Percentiles rank a stretch among this genome's conserved stretches.
Evolutionary conservation across 2,329 filamentous ascomycete species (phyloP).

Genomic region (Metarhizium brunneum): DNA sequence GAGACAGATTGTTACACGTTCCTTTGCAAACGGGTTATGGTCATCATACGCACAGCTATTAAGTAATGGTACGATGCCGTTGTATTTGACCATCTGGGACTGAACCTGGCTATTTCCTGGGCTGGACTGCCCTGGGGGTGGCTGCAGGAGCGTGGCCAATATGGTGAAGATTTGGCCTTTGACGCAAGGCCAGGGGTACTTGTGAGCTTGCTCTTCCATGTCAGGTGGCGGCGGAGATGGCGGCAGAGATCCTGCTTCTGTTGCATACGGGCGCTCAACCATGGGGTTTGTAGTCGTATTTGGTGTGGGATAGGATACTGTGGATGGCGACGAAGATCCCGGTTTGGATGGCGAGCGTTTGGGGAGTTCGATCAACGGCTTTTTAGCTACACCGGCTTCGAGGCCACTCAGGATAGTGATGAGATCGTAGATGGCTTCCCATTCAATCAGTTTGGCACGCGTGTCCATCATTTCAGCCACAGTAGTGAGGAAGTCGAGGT

Average conservation of each 20-base stretch:
- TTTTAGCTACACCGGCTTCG: constrained; percentile 80
- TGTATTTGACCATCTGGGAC: constrained; percentile 74
- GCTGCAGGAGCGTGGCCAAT: constrained; percentile 80
- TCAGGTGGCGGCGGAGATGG: constrained; percentile 30
- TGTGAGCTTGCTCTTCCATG: constrained; percentile 54
- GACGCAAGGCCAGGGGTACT: constrained; percentile 62
- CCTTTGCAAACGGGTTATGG: constrained; percentile 88
- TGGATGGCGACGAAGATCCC: constrained; percentile 22
- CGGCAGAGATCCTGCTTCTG: constrained; percentile 17
- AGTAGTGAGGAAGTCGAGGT: constrained; percentile 86
- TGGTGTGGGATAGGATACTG: constrained; percentile 7
- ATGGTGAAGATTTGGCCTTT: constrained; percentile 92
- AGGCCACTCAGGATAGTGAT: constrained; percentile 79
- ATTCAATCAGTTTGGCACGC: constrained; percentile 78
- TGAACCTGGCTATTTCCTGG: constrained; percentile 69
- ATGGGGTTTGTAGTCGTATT: constrained; percentile 17
- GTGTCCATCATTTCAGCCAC: constrained; percentile 78
- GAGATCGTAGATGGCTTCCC: constrained; percentile 85
- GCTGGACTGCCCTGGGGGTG: constrained; percentile 52
- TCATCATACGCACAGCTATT: constrained; percentile 89
- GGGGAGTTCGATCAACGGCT: constrained; percentile 48
- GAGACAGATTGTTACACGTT: constrained; percentile 81
- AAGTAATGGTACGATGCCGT: constrained; percentile 78
- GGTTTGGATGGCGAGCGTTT: constrained; percentile 16
- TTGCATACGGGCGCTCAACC: constrained; percentile 57